These are phyloP conservation scores for Chenopodium quinoa DNA, from an alignment of 148 eudicot genomes.

Conservation along the genomic window DNA sequence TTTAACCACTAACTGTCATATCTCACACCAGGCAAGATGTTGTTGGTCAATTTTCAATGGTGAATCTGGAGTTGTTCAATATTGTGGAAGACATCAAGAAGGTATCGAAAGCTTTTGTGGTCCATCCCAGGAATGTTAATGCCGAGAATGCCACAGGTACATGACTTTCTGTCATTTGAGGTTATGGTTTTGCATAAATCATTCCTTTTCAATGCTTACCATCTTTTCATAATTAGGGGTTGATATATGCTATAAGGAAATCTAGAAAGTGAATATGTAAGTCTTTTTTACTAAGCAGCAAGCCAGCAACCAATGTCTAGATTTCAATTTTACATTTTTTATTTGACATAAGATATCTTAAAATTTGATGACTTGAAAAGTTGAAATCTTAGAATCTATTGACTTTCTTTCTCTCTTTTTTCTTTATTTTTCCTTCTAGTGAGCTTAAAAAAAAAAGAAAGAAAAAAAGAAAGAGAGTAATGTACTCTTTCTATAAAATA, in stretches of 20 bases:
- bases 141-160: constrained; percentile 86
- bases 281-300: no score
- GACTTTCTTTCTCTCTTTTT: no score
- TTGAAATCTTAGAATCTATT: background rate
- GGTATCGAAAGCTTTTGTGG: constrained; percentile 95
- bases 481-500: background rate
- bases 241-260: background rate
- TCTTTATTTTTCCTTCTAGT: no score
- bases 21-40: constrained; percentile 66
- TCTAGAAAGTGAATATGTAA: background rate
- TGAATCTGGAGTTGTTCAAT: constrained; percentile 85
- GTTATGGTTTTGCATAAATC: background rate
- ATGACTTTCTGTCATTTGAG: constrained; percentile 18
- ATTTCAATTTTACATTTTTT: no score
- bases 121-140: constrained; percentile 86
- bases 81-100: constrained; percentile 93
- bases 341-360: no score
- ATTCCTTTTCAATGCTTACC: background rate
- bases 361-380: no score
- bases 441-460: no score
- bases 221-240: background rate
- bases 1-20: constrained; percentile 4
- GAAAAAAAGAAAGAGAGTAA: background rate
- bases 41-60: constrained; percentile 90
- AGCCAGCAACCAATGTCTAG: no score